Evolutionary conservation across 768 basidiomycete species (phyloP).

Genomic region (Scleroderma bovista): DNA sequence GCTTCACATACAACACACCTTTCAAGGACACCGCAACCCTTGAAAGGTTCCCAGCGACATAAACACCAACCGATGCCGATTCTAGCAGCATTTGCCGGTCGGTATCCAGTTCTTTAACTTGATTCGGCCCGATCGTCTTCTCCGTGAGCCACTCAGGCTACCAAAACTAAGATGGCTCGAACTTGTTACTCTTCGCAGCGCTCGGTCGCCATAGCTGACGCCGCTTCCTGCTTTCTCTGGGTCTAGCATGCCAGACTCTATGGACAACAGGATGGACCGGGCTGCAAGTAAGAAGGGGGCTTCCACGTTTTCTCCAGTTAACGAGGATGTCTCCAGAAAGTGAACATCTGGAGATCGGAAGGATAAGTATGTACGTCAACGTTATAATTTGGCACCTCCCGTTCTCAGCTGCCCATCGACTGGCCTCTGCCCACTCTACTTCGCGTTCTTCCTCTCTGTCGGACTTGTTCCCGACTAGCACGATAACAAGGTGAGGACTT

Average conservation of each 20-base stretch:
- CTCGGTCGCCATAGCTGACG: slow-evolving; percentile 94
- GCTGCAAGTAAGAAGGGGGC: slow-evolving; percentile 88
- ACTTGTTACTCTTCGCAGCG: slow-evolving; percentile 84
- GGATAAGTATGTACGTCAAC: slow-evolving; percentile 2
- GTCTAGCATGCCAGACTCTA: slow-evolving; percentile 86
- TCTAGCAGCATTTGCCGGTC: slow-evolving; percentile 60
- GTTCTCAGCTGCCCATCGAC: slow-evolving; percentile 93
- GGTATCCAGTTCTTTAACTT: slow-evolving; percentile 61
- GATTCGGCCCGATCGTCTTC: slow-evolving; percentile 52
- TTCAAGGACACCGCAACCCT: neutral
- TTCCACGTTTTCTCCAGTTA: slow-evolving; percentile 90
- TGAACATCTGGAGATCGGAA: slow-evolving; percentile 60
- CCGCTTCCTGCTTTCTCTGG: slow-evolving; percentile 94
- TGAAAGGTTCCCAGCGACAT: neutral
- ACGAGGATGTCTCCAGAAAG: slow-evolving; percentile 89
- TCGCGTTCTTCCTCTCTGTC: slow-evolving; percentile 93
- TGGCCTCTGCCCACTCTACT: slow-evolving; percentile 94
- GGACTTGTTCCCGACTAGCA: slow-evolving; percentile 92
- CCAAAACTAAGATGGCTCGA: slow-evolving; percentile 87
- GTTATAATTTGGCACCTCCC: slow-evolving; percentile 41
- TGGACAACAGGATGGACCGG: slow-evolving; percentile 81
- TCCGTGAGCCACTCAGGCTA: slow-evolving; percentile 65
- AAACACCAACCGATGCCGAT: neutral
- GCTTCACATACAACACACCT: slow-evolving; percentile 13
- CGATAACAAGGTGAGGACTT: slow-evolving; percentile 84